Evolutionary conservation across 257 asterid genomes (phyloP).

Genomic region (Salvia miltiorrhiza): DNA sequence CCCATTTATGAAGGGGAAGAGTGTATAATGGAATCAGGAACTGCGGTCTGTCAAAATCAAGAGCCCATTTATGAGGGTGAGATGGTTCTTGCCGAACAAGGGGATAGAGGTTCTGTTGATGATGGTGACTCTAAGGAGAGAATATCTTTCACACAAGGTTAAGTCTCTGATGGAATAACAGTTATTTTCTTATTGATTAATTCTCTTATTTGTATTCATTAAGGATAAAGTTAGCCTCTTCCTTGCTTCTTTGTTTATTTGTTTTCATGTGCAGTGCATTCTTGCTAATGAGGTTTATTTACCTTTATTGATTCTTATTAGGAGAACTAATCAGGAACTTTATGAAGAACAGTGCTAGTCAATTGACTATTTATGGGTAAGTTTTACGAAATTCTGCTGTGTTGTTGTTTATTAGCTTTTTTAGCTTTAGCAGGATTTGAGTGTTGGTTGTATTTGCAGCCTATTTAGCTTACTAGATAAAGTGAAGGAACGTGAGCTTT

Average conservation of each 20-base stretch:
- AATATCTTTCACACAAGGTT: slow-evolving; percentile 65
- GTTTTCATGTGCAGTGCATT: neutral
- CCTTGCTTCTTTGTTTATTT: neutral
- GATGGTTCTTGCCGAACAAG: slow-evolving; percentile 78
- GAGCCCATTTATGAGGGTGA: slow-evolving; percentile 98
- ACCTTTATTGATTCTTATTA: slow-evolving; percentile 8
- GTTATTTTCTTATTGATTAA: neutral
- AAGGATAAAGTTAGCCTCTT: neutral
- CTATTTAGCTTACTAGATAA: slow-evolving; percentile 83
- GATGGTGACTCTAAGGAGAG: slow-evolving; percentile 31
- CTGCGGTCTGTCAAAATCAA: slow-evolving; percentile 39
- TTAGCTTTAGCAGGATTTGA: slow-evolving; percentile 25
- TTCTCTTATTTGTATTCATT: slow-evolving; percentile 1
- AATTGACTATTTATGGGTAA: slow-evolving; percentile 79
- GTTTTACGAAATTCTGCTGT: neutral
- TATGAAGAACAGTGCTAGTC: slow-evolving; percentile 88
- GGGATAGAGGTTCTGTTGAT: slow-evolving; percentile 33
- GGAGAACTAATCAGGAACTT: slow-evolving; percentile 76
- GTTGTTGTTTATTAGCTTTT: slow-evolving; percentile 16
- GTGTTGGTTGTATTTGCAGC: slow-evolving; percentile 41
- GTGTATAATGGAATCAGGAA: slow-evolving; percentile 60
- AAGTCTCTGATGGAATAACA: slow-evolving; percentile 13
- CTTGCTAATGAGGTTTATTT: slow-evolving; percentile 15
- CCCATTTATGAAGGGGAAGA: slow-evolving; percentile 96
- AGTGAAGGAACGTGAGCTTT: slow-evolving; percentile 88